phyloP scores from a whole-genome alignment of 768 basidiomycete species.

The Paxillus ammoniavirescens region DNA sequence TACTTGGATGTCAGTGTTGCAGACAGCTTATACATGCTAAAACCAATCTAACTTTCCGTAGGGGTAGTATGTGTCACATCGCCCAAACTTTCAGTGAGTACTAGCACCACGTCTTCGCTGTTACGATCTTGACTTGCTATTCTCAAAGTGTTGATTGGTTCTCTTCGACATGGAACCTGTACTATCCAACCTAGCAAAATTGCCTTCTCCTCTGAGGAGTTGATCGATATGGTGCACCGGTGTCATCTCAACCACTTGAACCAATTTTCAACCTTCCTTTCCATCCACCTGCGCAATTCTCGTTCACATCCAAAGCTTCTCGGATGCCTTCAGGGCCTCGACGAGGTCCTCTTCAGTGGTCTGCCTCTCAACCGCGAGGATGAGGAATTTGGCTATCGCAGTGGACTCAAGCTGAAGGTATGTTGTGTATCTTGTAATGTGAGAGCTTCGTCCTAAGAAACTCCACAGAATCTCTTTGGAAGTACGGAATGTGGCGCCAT shows the following conservation, averaged over 20 bases:
- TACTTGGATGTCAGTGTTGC: constrained; percentile 62
- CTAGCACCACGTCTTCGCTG: constrained; percentile 12
- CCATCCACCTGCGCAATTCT: constrained; percentile 58
- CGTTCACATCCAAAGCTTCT: constrained; percentile 61
- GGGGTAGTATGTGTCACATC: constrained; percentile 85
- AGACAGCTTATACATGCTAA: constrained; percentile 16
- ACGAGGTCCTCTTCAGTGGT: constrained; percentile 67
- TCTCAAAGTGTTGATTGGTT: constrained; percentile 62
- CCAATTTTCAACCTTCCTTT: constrained; percentile 71
- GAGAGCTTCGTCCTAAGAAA: constrained; percentile 18
- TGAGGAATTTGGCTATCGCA: constrained; percentile 66
- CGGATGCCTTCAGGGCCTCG: constrained; percentile 50
- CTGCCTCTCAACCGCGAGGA: constrained; percentile 64
- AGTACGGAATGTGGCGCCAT: constrained; percentile 80
- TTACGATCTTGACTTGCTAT: constrained; percentile 20
- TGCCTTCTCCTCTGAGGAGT: constrained; percentile 64
- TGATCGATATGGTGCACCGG: constrained; percentile 66
- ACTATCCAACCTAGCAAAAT: constrained; percentile 67
- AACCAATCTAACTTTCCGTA: constrained; percentile 40
- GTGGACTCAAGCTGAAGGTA: constrained; percentile 64
- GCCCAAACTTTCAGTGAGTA: constrained; percentile 71
- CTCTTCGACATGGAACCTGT: constrained; percentile 71
- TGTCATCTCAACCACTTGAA: constrained; percentile 73
- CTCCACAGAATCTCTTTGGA: constrained; percentile 68
- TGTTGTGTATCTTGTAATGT: constrained; percentile 25